Percentiles rank a stretch among this genome's conserved stretches.
These are phyloP conservation scores for Oryza coarctata DNA, from an alignment of 176 grass and related monocot genomes.

Conservation along the genomic window DNA sequence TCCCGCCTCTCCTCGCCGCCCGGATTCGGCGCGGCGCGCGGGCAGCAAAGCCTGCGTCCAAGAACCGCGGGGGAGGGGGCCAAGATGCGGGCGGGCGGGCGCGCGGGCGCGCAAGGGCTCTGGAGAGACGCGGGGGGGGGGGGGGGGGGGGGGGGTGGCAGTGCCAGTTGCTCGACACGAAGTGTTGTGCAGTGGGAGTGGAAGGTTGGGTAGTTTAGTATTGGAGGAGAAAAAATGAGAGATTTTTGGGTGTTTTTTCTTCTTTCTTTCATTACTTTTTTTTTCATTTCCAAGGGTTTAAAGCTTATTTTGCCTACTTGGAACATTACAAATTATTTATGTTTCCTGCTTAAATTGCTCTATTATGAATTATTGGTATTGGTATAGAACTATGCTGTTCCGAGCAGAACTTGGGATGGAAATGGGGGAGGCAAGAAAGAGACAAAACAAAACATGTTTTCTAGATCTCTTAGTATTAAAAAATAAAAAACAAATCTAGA, in stretches of 20 bases:
- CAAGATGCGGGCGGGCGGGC: slow-evolving; percentile 26
- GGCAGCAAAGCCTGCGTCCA: not conserved
- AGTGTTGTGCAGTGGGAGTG: slow-evolving; percentile 36
- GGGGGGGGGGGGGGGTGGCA: slow-evolving; percentile 31
- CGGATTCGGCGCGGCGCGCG: not conserved
- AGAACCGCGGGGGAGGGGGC: slow-evolving; percentile 11
- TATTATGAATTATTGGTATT: too few relatives aligned
- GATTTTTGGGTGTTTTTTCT: not conserved
- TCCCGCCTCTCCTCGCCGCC: not conserved
- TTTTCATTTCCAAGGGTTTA: not conserved
- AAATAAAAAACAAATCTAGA: too few relatives aligned
- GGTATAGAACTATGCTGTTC: too few relatives aligned
- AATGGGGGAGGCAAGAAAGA: not conserved
- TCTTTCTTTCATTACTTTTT: not conserved
- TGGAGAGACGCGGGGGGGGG: not conserved
- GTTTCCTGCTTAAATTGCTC: not conserved
- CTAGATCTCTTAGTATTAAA: too few relatives aligned
- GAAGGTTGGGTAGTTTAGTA: slow-evolving; percentile 42
- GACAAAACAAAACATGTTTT: too few relatives aligned
- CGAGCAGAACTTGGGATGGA: too few relatives aligned
- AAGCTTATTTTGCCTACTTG: not conserved
- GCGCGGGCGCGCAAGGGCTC: not conserved
- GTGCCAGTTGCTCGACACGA: slow-evolving; percentile 50
- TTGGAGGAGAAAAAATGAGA: slow-evolving; percentile 40
- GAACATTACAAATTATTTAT: not conserved